Evolutionary conservation across 306 rosid species (phyloP), one percentile per base, ranked within the genome.

Genomic region (Canavalia ensiformis): DNA sequence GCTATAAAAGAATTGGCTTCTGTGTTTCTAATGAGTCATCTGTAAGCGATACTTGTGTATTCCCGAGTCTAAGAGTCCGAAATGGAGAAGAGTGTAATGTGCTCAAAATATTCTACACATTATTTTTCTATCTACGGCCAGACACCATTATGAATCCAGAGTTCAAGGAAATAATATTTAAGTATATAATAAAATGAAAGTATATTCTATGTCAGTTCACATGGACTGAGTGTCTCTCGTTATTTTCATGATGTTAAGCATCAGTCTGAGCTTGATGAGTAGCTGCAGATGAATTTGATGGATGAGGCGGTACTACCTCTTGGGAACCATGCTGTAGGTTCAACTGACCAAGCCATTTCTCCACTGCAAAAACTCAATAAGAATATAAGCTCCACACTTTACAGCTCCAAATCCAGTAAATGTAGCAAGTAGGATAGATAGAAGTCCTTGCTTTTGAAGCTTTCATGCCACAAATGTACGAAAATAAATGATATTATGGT

Each of bases 331-430:
- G 85, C 62, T 63, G 86, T 69, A 64, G 86, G 81, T 70, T 85
- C 68, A 69, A 65, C 51, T 10, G 77, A 67, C 79, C 56, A 39
- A 45, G 54, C 83, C 67, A 52, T 50, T 86, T 66, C 84, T 83
- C 90, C 89, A 86, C 42, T 66, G 75, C 54, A 49, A 8, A 44
- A 81, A 33, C 89, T 86, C 89, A 18, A 2, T 3, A 18, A 65
- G 34, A 18, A 65, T n/a, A 8, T 7, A 65, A 39, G 71, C 51
- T 39, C 71, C 71, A 41, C 71, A 65, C 71, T 39, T 65, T 7
- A 72, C 88, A 39, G 77, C 80, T 79, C 91, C 97, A 62, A 92
- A 88, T 33, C 94, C 97, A 18, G 88, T 74, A 47, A 92, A 83
- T 6, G 90, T 87, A 74, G 94, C 92, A 6, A 92, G 67, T 13